Conservation (phyloP, 1,139 yeast genomes). For the Geotrichum klebahnii region DNA sequence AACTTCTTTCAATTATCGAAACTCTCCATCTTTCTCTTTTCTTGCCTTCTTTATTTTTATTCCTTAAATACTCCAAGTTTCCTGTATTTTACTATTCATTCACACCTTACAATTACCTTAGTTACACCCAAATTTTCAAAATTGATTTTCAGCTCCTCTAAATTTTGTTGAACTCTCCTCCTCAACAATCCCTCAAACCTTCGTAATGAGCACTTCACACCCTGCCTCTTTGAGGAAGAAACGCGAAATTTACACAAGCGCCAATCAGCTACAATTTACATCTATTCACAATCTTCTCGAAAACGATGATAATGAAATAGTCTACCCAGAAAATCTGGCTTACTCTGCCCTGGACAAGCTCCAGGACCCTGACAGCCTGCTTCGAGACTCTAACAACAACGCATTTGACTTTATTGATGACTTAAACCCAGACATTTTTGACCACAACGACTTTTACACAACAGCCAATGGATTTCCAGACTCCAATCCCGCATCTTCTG, state of each 20-base stretch:
- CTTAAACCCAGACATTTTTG: constrained; percentile 8
- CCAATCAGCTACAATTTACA: constrained; percentile 10
- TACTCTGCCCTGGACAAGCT: constrained; percentile 1
- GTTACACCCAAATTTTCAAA: no score
- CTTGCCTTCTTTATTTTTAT: background rate
- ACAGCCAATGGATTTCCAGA: background rate
- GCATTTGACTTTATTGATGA: constrained; percentile 3
- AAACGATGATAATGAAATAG: constrained; percentile 10
- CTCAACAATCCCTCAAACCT: constrained; percentile 2
- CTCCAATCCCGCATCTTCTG: constrained; percentile 2
- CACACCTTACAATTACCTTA: no score
- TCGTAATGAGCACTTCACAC: background rate
- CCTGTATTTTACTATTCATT: background rate
- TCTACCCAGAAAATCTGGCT: constrained; percentile 12
- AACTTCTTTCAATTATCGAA: no score
- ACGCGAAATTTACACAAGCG: background rate
- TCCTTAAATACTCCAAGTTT: background rate
- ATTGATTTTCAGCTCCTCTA: background rate
- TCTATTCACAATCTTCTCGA: constrained; percentile 15
- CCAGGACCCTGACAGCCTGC: constrained; percentile 3
- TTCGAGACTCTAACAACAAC: background rate
- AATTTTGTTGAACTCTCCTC: constrained; percentile 15
- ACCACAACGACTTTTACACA: background rate
- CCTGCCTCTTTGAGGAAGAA: background rate
- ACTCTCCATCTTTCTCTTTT: constrained; percentile 1